A percentile compares a stretch with the other conserved stretches of the same genome.
These are phyloP conservation scores for Penicillium crustosum DNA, from an alignment of 2,329 filamentous ascomycete species.

Conservation along the genomic window DNA sequence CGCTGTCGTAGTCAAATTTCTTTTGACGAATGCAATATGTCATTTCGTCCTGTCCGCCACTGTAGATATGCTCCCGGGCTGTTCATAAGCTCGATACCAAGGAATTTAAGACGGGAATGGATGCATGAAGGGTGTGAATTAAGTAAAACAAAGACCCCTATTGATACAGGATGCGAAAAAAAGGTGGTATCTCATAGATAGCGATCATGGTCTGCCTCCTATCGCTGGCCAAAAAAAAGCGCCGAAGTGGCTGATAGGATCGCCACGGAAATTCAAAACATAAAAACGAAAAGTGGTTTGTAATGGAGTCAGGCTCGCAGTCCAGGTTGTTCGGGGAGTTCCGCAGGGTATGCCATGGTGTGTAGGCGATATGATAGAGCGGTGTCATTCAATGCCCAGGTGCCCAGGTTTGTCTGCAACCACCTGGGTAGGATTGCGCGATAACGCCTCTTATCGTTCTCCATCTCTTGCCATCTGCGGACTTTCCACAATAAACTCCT, in stretches of 20 bases:
- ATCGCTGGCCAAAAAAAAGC: constrained; percentile 22
- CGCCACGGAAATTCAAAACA: constrained; percentile 15
- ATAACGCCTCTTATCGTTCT: not conserved
- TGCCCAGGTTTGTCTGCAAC: too few species aligned
- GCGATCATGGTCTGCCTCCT: constrained; percentile 18
- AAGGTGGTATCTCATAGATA: constrained; percentile 29
- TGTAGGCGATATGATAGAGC: not conserved
- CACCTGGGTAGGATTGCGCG: not conserved
- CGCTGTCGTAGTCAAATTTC: not conserved
- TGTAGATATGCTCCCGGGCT: not conserved
- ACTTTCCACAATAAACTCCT: not conserved
- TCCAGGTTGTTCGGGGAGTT: not conserved
- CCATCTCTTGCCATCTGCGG: not conserved
- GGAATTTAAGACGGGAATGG: too few species aligned
- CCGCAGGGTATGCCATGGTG: not conserved
- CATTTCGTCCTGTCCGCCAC: not conserved
- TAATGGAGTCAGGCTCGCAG: too few species aligned
- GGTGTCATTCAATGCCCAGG: not conserved
- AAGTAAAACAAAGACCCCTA: constrained; percentile 18
- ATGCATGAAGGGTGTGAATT: constrained; percentile 19
- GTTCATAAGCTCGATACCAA: not conserved
- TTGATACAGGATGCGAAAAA: constrained; percentile 24
- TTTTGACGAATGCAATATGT: not conserved
- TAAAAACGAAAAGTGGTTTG: not conserved
- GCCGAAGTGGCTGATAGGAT: constrained; percentile 4